A percentile compares a stretch with the other conserved stretches of the same genome.
Conservation (phyloP, 2,329 filamentous ascomycete genomes). For the Colletotrichum incanum region DNA sequence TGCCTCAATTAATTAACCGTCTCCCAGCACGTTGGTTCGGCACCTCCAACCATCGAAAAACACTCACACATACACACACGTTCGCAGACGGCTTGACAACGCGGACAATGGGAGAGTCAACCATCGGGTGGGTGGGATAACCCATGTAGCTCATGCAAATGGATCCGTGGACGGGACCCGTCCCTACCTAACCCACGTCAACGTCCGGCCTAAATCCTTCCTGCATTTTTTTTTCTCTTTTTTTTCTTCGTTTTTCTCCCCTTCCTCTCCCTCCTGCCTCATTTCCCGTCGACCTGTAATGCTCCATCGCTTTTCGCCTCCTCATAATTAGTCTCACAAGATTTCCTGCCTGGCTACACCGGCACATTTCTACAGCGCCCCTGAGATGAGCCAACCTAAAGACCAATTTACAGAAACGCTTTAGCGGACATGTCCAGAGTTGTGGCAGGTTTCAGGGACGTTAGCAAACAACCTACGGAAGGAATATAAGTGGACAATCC, state of each 20-base stretch:
- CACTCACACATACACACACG: not conserved
- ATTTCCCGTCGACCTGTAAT: slow-evolving; percentile 22
- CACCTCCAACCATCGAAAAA: not conserved
- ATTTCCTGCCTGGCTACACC: not conserved
- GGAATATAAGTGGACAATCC: not conserved
- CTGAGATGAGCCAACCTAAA: not conserved
- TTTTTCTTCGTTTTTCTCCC: not conserved
- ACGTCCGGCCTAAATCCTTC: slow-evolving; percentile 23
- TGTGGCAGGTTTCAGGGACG: not conserved
- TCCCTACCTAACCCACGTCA: not conserved
- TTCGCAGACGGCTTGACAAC: not conserved
- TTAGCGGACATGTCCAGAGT: not conserved
- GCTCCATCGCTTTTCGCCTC: not conserved
- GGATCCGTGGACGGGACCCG: not conserved
- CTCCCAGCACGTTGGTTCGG: not conserved
- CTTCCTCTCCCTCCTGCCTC: not conserved
- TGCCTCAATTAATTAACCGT: not conserved
- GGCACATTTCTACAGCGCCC: not conserved
- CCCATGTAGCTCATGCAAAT: slow-evolving; percentile 4
- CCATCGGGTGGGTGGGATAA: not conserved
- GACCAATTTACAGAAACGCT: not conserved
- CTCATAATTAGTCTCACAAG: slow-evolving; percentile 6
- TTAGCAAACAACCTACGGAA: not conserved
- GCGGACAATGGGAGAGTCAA: not conserved
- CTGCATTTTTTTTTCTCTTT: slow-evolving; percentile 5